Evolutionary conservation across 352 stramenopile genomes (phyloP).

Genomic region (Phytophthora cactorum): DNA sequence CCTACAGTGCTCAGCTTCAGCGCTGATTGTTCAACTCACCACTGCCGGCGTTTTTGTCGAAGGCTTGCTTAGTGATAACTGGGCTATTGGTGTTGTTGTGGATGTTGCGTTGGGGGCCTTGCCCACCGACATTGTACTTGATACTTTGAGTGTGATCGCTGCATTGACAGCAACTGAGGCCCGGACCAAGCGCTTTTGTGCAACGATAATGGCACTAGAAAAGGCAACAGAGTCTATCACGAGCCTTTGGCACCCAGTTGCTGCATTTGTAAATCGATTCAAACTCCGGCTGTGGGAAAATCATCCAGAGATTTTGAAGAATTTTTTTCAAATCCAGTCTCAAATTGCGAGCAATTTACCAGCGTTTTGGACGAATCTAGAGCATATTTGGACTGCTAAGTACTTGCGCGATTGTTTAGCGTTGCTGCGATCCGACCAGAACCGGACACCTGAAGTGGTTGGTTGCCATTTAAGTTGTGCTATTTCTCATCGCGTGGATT

Average conservation of each 20-base stretch:
- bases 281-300: conserved; percentile 26
- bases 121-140: conserved; percentile 13
- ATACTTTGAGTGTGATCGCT: conserved; percentile 16
- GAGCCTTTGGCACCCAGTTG: conserved; percentile 1
- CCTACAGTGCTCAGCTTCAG: conserved; percentile 20
- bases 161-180: conserved; percentile 16
- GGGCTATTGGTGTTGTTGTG: conserved; percentile 18
- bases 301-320: conserved; percentile 17
- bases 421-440: conserved; percentile 8
- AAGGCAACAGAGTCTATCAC: background rate
- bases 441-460: conserved; percentile 3
- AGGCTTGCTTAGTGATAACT: conserved; percentile 20
- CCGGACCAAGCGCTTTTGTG: conserved; percentile 23
- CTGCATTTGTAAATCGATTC: conserved; percentile 20
- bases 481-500: conserved; percentile 23
- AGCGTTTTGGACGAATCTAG: conserved; percentile 17
- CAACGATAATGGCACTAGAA: background rate
- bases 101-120: conserved; percentile 21
- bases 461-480: conserved; percentile 9
- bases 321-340: conserved; percentile 25
- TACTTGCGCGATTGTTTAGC: conserved; percentile 22
- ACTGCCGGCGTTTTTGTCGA: conserved; percentile 19
- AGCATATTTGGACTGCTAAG: conserved; percentile 14
- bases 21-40: conserved; percentile 21
- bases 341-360: conserved; percentile 7